These are phyloP conservation scores for Tolypocladium guangdongense DNA, from an alignment of 2,329 filamentous ascomycete genomes.

Conservation along the genomic window DNA sequence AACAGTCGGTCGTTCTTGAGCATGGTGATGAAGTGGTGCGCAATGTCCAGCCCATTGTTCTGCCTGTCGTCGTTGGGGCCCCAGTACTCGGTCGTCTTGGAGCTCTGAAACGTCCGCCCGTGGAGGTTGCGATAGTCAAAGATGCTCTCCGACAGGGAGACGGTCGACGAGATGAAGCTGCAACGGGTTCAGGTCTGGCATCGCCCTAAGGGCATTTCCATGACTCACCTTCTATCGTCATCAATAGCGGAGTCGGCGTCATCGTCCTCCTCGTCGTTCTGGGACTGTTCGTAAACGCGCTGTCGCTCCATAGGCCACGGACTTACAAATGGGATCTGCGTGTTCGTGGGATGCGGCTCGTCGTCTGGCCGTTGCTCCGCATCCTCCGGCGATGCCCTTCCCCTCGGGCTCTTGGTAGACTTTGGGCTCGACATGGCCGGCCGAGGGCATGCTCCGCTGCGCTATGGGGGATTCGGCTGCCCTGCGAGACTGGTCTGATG, in stretches of 20 bases:
- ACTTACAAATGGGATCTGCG: constrained; percentile 8
- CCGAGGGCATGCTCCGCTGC: too few species aligned
- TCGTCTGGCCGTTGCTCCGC: neutral
- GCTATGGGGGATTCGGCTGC: too few species aligned
- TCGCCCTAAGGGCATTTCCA: neutral
- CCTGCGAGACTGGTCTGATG: too few species aligned
- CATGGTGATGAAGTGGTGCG: constrained; percentile 14
- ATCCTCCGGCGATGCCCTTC: neutral
- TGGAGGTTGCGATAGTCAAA: constrained; percentile 20
- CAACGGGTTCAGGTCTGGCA: neutral
- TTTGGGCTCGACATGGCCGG: too few species aligned
- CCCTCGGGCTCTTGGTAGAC: neutral
- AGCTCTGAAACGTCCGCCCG: constrained; percentile 19
- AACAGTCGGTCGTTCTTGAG: constrained; percentile 9
- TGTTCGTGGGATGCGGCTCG: constrained; percentile 3
- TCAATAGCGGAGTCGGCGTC: constrained; percentile 14
- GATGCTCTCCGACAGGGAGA: constrained; percentile 21
- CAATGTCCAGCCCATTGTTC: constrained; percentile 13
- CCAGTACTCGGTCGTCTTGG: constrained; percentile 16
- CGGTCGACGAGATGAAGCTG: constrained; percentile 15
- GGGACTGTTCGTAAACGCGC: too few species aligned
- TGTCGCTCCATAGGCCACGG: too few species aligned
- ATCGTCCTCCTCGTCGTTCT: constrained; percentile 6
- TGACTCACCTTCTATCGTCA: constrained; percentile 5
- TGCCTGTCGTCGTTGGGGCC: constrained; percentile 16